Percentiles rank a stretch among this genome's conserved stretches.
phyloP scores from a whole-genome alignment of 2,329 filamentous ascomycete species.

The Alternaria sp. region DNA sequence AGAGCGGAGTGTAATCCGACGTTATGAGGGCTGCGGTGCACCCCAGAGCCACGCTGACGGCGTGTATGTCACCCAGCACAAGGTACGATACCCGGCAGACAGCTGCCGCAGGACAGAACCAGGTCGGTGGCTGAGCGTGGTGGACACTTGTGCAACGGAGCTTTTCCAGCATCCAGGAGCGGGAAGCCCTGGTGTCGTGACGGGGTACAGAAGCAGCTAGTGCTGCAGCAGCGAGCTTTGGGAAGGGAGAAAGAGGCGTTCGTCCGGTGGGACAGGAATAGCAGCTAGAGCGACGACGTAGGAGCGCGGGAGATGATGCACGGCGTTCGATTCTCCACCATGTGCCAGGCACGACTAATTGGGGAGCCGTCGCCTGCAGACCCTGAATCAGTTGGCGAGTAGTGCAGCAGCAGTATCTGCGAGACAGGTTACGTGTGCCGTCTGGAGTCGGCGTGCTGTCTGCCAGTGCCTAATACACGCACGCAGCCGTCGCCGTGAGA shows the following conservation, averaged over 20 bases:
- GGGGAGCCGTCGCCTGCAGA: slow-evolving; percentile 5
- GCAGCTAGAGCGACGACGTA: slow-evolving; percentile 15
- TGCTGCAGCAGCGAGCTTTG: slow-evolving; percentile 32
- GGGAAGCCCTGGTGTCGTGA: slow-evolving; percentile 25
- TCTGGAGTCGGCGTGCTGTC: neutral
- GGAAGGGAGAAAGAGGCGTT: slow-evolving; percentile 30
- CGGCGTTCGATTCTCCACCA: slow-evolving; percentile 20
- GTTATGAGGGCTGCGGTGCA: slow-evolving; percentile 31
- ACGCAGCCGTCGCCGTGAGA: neutral
- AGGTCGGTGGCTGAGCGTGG: slow-evolving; percentile 39
- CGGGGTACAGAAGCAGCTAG: slow-evolving; percentile 29
- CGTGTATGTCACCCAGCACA: slow-evolving; percentile 28
- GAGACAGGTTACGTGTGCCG: neutral
- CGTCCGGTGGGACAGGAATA: slow-evolving; percentile 33
- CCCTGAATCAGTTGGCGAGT: slow-evolving; percentile 13
- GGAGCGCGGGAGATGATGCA: slow-evolving; percentile 29
- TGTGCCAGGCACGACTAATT: slow-evolving; percentile 15
- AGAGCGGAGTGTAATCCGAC: slow-evolving; percentile 35
- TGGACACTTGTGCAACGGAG: slow-evolving; percentile 29
- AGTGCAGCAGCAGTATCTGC: neutral
- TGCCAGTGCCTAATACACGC: neutral
- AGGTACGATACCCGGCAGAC: slow-evolving; percentile 37
- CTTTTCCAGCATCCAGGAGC: slow-evolving; percentile 37
- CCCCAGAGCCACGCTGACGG: slow-evolving; percentile 37
- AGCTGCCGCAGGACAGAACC: slow-evolving; percentile 43